These are phyloP conservation scores for Casaregolazyma lundiana DNA, from an alignment of 1,139 yeast genomes.

Conservation along the genomic window DNA sequence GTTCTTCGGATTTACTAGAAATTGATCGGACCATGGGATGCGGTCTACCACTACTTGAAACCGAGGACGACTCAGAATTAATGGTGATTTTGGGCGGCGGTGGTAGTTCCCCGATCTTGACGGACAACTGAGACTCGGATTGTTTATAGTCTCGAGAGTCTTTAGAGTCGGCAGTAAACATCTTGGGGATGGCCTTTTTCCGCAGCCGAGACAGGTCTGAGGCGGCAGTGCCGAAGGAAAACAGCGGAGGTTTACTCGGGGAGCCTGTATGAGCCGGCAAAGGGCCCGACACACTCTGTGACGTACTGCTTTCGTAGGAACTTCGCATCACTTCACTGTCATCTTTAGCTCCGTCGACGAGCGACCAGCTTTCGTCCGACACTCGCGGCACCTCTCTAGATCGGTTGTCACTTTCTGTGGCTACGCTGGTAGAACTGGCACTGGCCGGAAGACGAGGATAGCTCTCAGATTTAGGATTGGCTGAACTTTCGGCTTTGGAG, in stretches of 20 bases:
- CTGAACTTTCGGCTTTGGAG: neutral
- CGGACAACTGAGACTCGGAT: neutral
- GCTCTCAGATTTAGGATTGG: neutral
- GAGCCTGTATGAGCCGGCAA: neutral
- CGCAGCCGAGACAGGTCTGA: slow-evolving; percentile 1
- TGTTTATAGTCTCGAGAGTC: neutral
- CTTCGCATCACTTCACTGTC: neutral
- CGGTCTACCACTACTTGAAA: slow-evolving; percentile 6
- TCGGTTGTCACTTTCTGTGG: neutral
- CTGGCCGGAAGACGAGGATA: neutral
- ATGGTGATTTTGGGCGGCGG: neutral
- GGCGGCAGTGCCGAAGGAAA: neutral
- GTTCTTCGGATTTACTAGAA: slow-evolving; percentile 16
- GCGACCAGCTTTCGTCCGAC: neutral
- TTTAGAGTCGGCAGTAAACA: slow-evolving; percentile 12
- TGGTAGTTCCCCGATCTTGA: neutral
- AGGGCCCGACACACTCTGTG: neutral
- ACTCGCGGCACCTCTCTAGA: neutral
- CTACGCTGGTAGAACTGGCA: slow-evolving; percentile 5
- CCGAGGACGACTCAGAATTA: neutral
- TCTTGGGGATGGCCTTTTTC: slow-evolving; percentile 12
- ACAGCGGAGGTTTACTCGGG: neutral
- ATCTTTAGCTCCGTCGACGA: neutral
- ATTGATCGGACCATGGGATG: slow-evolving; percentile 16
- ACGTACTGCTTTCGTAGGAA: neutral